phyloP scores from a whole-genome alignment of 352 stramenopile species.

The Pythium pectinolyticum region DNA sequence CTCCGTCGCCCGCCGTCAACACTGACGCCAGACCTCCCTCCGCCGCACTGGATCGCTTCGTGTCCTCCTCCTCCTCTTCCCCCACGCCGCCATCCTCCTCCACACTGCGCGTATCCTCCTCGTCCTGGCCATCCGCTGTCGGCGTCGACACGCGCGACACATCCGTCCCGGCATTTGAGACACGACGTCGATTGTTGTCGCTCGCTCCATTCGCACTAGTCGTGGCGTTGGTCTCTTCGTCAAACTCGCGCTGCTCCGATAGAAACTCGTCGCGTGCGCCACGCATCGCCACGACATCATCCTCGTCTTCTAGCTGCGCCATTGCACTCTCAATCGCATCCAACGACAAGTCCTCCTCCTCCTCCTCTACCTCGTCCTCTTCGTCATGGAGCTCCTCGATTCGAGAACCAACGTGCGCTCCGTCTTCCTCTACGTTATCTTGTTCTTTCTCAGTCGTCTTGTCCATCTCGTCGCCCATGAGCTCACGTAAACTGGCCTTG shows the following conservation, averaged over 20 bases:
- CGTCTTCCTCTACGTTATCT: conserved; percentile 22
- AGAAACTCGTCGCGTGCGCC: conserved; percentile 65
- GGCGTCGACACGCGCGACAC: conserved; percentile 9
- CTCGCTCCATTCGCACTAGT: neutral
- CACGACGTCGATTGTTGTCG: conserved; percentile 21
- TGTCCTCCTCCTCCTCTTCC: neutral
- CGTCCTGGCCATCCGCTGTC: neutral
- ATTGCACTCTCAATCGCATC: conserved; percentile 92
- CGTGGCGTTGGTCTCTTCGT: conserved; percentile 36
- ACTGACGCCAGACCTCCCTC: too few relatives aligned
- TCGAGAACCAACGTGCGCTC: conserved; percentile 31
- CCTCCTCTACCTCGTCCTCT: conserved; percentile 27
- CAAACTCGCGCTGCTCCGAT: conserved; percentile 62
- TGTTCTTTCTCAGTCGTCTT: conserved; percentile 29
- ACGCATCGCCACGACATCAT: conserved; percentile 82
- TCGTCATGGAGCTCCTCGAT: conserved; percentile 37
- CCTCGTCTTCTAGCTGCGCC: conserved; percentile 91
- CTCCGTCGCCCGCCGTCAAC: neutral
- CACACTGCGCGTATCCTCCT: neutral
- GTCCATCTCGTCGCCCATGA: conserved; percentile 71
- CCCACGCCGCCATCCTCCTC: neutral
- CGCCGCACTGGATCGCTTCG: too few relatives aligned
- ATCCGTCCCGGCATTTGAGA: conserved; percentile 15
- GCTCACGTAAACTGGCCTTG: conserved; percentile 84
- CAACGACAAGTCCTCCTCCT: conserved; percentile 54